Conservation (phyloP, 768 basidiomycete species). For the Phaeolepiota aurea region DNA sequence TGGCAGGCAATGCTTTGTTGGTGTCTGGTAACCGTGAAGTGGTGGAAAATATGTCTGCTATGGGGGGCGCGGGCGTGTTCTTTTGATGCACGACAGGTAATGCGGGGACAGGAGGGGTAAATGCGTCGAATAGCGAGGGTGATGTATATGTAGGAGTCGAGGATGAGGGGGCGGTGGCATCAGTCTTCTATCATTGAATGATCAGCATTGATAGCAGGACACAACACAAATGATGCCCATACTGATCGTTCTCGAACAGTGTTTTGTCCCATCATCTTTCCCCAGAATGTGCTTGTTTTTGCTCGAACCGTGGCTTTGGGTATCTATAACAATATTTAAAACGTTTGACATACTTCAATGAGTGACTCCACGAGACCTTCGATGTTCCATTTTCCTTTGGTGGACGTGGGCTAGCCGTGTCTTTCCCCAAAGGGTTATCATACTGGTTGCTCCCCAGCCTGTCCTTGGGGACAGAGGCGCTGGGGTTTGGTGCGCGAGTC, state of each 20-base stretch:
- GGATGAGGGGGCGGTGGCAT: constrained; percentile 26
- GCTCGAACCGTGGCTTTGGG: constrained; percentile 60
- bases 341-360: no score
- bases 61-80: constrained; percentile 31
- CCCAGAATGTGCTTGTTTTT: constrained; percentile 76
- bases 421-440: constrained; percentile 31
- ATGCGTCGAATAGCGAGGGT: constrained; percentile 34
- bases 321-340: constrained; percentile 23
- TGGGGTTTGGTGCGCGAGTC: constrained; percentile 18
- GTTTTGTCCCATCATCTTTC: constrained; percentile 67
- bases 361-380: no score
- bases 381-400: constrained; percentile 33
- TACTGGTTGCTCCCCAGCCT: constrained; percentile 17
- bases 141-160: constrained; percentile 26
- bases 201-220: constrained; percentile 12
- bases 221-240: constrained; percentile 14
- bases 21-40: constrained; percentile 24
- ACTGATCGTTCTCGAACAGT: constrained; percentile 66
- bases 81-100: constrained; percentile 36
- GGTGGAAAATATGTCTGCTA: constrained; percentile 41
- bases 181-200: constrained; percentile 39
- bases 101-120: constrained; percentile 43
- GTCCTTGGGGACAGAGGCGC: constrained; percentile 23
- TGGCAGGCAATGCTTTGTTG: constrained; percentile 61
- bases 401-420: constrained; percentile 30